Conservation (phyloP, 2,329 filamentous ascomycete species). For the Neurospora crassa region DNA sequence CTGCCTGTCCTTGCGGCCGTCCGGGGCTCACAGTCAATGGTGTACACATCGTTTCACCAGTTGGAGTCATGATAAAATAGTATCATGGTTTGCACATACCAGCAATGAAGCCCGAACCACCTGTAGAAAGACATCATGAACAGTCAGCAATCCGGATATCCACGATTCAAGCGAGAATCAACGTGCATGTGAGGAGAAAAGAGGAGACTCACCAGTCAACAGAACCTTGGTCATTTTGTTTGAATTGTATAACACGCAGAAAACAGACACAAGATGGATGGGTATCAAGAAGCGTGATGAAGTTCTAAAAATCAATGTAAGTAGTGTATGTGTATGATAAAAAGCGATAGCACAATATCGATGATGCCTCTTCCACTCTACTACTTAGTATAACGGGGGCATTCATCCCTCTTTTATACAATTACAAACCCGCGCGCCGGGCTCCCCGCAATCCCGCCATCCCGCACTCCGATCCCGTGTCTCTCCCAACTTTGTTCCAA, state of each 20-base stretch:
- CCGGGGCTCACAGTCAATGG: background rate
- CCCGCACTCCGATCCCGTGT: background rate
- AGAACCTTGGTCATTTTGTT: constrained; percentile 36
- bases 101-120: constrained; percentile 44
- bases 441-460: background rate
- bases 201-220: constrained; percentile 29
- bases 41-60: background rate
- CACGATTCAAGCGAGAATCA: too few species aligned
- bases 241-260: background rate
- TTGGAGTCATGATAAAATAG: background rate
- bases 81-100: constrained; percentile 21
- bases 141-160: background rate
- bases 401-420: background rate
- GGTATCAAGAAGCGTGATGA: background rate
- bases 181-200: too few species aligned
- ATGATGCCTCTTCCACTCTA: background rate
- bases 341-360: background rate
- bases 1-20: background rate
- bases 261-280: background rate
- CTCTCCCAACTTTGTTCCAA: background rate
- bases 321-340: background rate
- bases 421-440: background rate
- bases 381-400: background rate
- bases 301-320: background rate
- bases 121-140: constrained; percentile 19